Evolutionary conservation across 139 green algal genomes (phyloP), one percentile per base, ranked within the genome.

Genomic region (Coccomyxa sp.): DNA sequence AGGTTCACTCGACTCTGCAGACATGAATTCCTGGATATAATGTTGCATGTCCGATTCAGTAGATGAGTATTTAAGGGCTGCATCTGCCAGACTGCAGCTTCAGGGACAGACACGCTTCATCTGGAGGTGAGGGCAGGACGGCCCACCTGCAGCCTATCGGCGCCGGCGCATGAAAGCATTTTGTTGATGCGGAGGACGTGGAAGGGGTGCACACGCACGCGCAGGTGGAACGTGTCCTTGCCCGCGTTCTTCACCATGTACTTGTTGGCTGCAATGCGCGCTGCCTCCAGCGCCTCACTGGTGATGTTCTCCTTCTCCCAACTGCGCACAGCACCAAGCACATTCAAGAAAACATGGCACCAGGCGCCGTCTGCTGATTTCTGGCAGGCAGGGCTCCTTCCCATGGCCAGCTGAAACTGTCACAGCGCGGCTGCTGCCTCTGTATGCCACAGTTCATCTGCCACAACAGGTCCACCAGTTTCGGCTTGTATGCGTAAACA

Each of bases 151-250:
- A 99, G 95, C 83, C 96, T 92, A 98, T 99, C 97, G 81, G 97
- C 97, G 67, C 97, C 97, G 71, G 97, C 97, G 89, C 97, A 99
- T 57, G 97, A 98, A 93, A 99, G 95, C 97, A 99, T 99, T 92
- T 99, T 99, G 95, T 99, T 99, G 93, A 99, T 99, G 86, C 97
- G 95, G 84, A 99, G 94, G 85, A 99, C 97, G 88, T 99, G 96
- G 94, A 97, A 99, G 84, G 97, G 97, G 88, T 99, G 97, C 88
- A 98, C 94, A 75, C 97, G 96, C 67, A 99, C 93, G 83, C 97
- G 95, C 77, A 99, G 91, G 92, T 99, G 97, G 94, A 99, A 99
- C 1, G 93, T 85, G 60, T 99, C 97, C 92, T 99, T 99, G 81
- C 97, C 97, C 17, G 96, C 94, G 82, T 95, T 94, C 91, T 98